Evolutionary conservation across 176 grass and related monocot species (phyloP).

Genomic region (Puccinellia tenuiflora): DNA sequence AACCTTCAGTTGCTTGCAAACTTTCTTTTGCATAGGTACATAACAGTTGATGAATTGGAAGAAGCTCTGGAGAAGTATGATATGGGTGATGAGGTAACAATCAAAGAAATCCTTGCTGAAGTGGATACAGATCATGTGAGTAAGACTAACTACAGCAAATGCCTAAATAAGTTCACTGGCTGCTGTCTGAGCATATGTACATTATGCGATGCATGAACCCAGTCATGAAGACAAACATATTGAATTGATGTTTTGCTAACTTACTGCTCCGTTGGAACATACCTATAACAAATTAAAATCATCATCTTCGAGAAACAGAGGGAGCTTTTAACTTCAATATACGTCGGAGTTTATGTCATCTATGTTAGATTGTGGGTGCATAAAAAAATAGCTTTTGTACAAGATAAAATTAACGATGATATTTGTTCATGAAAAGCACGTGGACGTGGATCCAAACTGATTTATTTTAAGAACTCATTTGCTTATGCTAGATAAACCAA

Average conservation of each 20-base stretch:
- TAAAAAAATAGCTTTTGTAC: no score
- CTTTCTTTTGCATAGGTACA: slow-evolving; percentile 47
- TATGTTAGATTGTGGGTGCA: neutral
- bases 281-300: neutral
- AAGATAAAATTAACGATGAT: neutral
- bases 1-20: slow-evolving; percentile 3
- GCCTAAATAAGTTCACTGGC: neutral
- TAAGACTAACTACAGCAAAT: slow-evolving; percentile 7
- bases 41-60: slow-evolving; percentile 88
- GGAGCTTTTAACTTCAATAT: neutral
- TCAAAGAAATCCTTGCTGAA: slow-evolving; percentile 98
- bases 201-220: neutral
- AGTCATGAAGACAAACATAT: neutral
- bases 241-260: neutral
- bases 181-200: neutral
- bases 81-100: slow-evolving; percentile 87
- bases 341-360: neutral
- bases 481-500: neutral
- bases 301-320: neutral
- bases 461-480: neutral
- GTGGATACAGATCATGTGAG: slow-evolving; percentile 86
- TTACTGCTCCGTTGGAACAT: neutral
- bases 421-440: neutral
- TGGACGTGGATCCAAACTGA: neutral
- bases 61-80: slow-evolving; percentile 90